Percentiles rank a stretch among this genome's conserved stretches.
Conservation (phyloP, 2,329 filamentous ascomycete genomes). For the Grosmannia huntii region DNA sequence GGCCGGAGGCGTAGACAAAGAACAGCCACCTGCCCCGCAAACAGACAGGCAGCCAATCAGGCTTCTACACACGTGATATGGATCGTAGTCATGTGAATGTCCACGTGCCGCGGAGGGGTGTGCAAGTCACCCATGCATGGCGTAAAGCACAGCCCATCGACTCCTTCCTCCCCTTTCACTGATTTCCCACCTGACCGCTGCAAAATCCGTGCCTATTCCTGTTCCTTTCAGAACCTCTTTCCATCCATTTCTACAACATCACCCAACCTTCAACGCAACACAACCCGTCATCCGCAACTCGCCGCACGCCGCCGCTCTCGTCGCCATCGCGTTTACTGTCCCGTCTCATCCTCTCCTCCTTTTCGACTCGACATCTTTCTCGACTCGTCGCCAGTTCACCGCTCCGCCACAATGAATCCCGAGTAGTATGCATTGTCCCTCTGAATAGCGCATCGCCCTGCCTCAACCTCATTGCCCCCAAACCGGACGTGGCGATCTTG, state of each 20-base stretch:
- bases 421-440: slow-evolving; percentile 53
- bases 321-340: not conserved
- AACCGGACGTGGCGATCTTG: not conserved
- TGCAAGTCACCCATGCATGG: not conserved
- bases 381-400: slow-evolving; percentile 7
- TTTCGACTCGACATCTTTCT: not conserved
- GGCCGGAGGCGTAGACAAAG: too few relatives aligned
- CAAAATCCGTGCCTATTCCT: not conserved
- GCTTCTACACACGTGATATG: not conserved
- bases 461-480: not conserved
- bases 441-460: not conserved
- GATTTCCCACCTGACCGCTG: slow-evolving; percentile 4
- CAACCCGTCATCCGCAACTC: not conserved
- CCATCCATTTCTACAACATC: not conserved
- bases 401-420: slow-evolving; percentile 62
- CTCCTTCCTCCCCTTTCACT: slow-evolving; percentile 1
- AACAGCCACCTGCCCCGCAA: not conserved
- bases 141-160: not conserved
- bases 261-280: not conserved
- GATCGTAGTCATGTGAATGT: slow-evolving; percentile 5
- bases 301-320: not conserved
- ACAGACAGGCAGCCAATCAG: not conserved
- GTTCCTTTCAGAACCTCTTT: not conserved
- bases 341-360: not conserved
- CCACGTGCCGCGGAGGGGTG: slow-evolving; percentile 7